Evolutionary conservation across 164 flowering plant species (phyloP), one percentile per base, ranked within the genome.

Genomic region (Tetracentron sinense): DNA sequence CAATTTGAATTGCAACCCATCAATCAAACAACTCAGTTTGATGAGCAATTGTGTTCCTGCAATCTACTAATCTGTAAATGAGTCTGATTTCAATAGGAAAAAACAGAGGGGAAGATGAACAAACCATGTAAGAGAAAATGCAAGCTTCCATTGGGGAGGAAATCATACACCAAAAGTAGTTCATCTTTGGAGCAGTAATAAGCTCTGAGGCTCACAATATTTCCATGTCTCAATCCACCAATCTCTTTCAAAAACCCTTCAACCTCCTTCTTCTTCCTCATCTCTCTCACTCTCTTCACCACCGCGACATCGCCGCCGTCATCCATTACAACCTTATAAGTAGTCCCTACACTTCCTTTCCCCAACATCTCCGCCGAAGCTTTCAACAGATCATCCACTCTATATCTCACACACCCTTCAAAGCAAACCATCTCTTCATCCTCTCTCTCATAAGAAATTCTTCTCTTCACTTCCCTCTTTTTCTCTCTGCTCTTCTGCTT

Each of bases 361-460:
- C 90, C 90, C 50, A 85, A 56, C 77, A 85, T 73, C 60, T 83
- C 85, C 7, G 87, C 87, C 4, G 85, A 81, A 5, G 81, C 73
- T 15, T 66, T 78, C 75, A 85, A 66, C 68, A 85, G 53, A 53
- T 79, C 82, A 26, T 74, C 82, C 56, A 82, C 75, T 25, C 63
- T 55, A 19, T 72, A 71, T 7, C 75, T 73, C 56, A 64, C 68
- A 55, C 72, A 69, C 64, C 83, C 85, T 20, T 75, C 74, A 49
- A 77, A 74, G 35, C 68, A 58, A 54, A 75, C 77, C 79, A 75
- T 35, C 50, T n/a, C 69, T 22, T 60, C 66, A 26, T 54, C 72
- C 16, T 68, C 54, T 31, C 28, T n/a, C n/a, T n/a, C n/a, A n/a
- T n/a, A n/a, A n/a, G n/a, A n/a, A n/a, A n/a, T n/a, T 20, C 44